These are phyloP conservation scores for Populus simonii DNA, from an alignment of 345 rosid genomes.

Conservation along the genomic window DNA sequence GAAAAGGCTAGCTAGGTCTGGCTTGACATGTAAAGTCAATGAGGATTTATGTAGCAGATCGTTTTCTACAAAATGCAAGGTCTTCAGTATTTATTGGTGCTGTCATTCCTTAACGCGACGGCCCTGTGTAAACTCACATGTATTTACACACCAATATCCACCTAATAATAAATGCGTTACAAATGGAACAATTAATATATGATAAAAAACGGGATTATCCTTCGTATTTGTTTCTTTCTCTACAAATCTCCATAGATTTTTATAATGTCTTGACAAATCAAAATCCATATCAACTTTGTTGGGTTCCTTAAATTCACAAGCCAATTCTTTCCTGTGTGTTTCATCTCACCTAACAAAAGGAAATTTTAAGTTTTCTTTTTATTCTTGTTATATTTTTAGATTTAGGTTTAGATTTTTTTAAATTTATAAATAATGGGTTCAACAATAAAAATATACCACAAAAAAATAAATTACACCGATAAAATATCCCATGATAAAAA, in stretches of 20 bases:
- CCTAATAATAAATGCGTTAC: constrained; percentile 34
- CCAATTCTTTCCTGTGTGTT: not conserved
- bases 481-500: no score
- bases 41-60: not conserved
- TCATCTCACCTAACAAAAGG: no score
- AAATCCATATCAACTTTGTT: constrained; percentile 7
- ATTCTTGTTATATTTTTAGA: no score
- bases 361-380: no score
- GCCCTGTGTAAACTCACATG: not conserved
- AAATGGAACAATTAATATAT: constrained; percentile 2
- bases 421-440: no score
- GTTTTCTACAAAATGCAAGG: constrained; percentile 11
- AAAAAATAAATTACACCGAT: no score
- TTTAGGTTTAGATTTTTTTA: no score
- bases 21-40: no score
- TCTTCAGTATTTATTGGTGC: not conserved
- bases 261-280: constrained; percentile 11
- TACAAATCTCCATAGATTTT: constrained; percentile 9
- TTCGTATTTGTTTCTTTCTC: constrained; percentile 10
- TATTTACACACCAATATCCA: constrained; percentile 5
- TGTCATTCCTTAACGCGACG: constrained; percentile 20
- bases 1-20: no score
- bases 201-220: constrained; percentile 8
- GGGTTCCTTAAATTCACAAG: constrained; percentile 14
- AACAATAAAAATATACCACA: no score